phyloP scores from a whole-genome alignment of 805 yeast species.

The Candida hispaniensis region DNA sequence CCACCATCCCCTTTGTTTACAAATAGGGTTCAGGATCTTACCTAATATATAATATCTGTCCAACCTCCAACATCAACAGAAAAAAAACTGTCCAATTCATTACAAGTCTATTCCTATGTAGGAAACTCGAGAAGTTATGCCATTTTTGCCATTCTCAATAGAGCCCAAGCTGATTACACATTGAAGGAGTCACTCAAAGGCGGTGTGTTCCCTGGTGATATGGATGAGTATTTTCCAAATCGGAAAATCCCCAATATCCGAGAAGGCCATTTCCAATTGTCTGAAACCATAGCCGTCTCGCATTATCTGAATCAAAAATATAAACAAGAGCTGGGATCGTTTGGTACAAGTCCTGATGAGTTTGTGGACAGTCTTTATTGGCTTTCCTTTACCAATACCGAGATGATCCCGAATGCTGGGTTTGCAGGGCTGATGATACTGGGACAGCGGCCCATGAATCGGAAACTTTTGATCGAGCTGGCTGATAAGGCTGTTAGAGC shows the following conservation, averaged over 20 bases:
- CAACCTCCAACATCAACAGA: too few relatives aligned
- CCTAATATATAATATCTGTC: too few relatives aligned
- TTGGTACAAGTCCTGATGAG: constrained; percentile 57
- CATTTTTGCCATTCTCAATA: constrained; percentile 12
- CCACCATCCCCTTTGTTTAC: too few relatives aligned
- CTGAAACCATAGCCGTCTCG: constrained; percentile 53
- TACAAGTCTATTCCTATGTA: constrained; percentile 10
- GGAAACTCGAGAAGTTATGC: constrained; percentile 14
- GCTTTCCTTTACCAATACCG: constrained; percentile 67
- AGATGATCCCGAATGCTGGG: constrained; percentile 41
- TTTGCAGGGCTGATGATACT: constrained; percentile 46
- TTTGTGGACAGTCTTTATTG: constrained; percentile 61
- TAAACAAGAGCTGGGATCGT: constrained; percentile 30
- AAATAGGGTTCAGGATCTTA: too few relatives aligned
- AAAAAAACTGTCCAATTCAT: not conserved
- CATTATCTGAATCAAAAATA: constrained; percentile 29
- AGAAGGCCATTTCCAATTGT: constrained; percentile 52
- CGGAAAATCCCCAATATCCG: constrained; percentile 51
- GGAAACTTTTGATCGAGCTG: constrained; percentile 47
- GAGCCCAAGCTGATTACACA: constrained; percentile 3
- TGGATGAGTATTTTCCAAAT: constrained; percentile 43
- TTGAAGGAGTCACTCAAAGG: constrained; percentile 15
- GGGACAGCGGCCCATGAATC: constrained; percentile 68
- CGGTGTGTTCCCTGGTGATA: constrained; percentile 28
- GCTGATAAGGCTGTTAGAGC: constrained; percentile 25